Conservation (phyloP, 257 asterid genomes). For the Plectranthus barbatus region DNA sequence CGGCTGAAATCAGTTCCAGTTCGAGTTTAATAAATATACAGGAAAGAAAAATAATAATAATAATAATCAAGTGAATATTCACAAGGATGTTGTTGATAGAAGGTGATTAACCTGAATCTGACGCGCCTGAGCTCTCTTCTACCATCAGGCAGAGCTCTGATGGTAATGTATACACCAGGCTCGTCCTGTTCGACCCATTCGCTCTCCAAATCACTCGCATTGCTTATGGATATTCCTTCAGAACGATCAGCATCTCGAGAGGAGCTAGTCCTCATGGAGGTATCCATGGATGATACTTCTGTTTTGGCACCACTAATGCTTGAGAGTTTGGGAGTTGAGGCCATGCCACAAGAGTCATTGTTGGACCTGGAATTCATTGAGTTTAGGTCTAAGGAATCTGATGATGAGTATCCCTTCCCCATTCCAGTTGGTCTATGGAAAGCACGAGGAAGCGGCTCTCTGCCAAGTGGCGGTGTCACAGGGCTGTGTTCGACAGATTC, state of each 20-base stretch:
- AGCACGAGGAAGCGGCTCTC: conserved; percentile 64
- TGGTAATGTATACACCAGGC: conserved; percentile 89
- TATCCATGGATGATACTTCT: conserved; percentile 49
- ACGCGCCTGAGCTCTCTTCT: conserved; percentile 89
- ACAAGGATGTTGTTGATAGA: too few relatives aligned
- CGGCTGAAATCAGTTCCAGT: conserved; percentile 74
- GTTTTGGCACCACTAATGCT: conserved; percentile 55
- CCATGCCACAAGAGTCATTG: conserved; percentile 49
- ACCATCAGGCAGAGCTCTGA: conserved; percentile 79
- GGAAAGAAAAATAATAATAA: too few relatives aligned
- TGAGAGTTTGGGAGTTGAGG: conserved; percentile 84
- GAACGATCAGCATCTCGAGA: conserved; percentile 77
- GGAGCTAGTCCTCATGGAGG: conserved; percentile 71
- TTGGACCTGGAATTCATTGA: conserved; percentile 45
- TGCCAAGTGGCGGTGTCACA: conserved; percentile 70
- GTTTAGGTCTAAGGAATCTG: conserved; percentile 54
- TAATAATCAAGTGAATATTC: too few relatives aligned
- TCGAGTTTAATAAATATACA: too few relatives aligned
- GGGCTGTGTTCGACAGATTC: conserved; percentile 71
- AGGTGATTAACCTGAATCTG: conserved; percentile 82
- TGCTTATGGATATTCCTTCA: conserved; percentile 80
- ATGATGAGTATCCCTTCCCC: conserved; percentile 51
- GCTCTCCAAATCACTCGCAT: conserved; percentile 81
- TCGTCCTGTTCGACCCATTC: conserved; percentile 98
- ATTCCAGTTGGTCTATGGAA: conserved; percentile 39